Base-by-base conservation (phyloP, 2,329 filamentous ascomycete species). In the Rutstroemia sydowiana region DNA sequence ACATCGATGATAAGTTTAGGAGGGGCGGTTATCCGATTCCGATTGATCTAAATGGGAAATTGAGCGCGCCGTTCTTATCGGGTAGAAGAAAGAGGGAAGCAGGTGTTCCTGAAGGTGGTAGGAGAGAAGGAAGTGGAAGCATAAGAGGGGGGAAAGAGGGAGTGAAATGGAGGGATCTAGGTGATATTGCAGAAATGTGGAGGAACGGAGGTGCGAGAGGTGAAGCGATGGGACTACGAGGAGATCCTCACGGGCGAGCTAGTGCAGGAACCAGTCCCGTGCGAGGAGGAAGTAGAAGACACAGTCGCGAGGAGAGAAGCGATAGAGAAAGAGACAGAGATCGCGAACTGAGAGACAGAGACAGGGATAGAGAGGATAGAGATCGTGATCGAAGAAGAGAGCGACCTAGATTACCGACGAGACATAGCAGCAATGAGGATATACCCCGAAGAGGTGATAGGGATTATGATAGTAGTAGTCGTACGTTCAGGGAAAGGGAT, bases 21-120 rank as follows among this genome's bases (percentile, higher is more conserved):
- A 36, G 59, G n/a, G 48, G 51, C 26, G 59, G 53, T 32, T 59
- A 58, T 26, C 57, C 58, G 1, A 59, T 64, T 13, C 60, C 62
- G 1, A 59, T 65, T 31, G 61, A 65, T 42, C 32, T 61, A n/a
- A 55, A 55, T 5, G 62, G 63, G 3, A 64, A 65, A 44, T 51
- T 66, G 3, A 62, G 59, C 9, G 56, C 64, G 3, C 63, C 63
- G 0, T 66, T 66, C 23, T 28, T 65, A 30, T 36, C 58, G 2
- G 37, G 66, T 5, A 70, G 73, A 7, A 59, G 69, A 10, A 70
- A 51, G 7, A 51, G 51, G 28, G 54, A 53, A 16, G 44, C 21
- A 21, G 48, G 46, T 6, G 57, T 59, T 45, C 63, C 70, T 10
- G 71, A 73, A 23, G n/a, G n/a, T n/a, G n/a, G n/a, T n/a, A 63